Percentiles rank a stretch among this genome's conserved stretches.
phyloP scores from a whole-genome alignment of 2,329 filamentous ascomycete genomes.

The Ophiognomonia clavigignenti-juglandacearum region DNA sequence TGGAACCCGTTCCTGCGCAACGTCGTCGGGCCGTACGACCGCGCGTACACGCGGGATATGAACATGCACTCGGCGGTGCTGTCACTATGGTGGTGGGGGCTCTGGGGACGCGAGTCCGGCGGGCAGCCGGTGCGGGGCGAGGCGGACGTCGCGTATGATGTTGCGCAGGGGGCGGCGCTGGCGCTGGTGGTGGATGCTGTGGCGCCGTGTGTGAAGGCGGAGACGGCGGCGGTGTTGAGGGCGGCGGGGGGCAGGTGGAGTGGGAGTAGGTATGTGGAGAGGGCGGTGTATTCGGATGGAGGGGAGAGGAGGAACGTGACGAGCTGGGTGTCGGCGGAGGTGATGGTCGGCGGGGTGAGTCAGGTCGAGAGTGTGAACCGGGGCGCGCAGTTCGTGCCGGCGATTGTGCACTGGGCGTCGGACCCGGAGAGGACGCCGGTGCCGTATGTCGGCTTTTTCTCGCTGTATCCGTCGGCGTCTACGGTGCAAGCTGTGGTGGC shows the following conservation, averaged over 20 bases:
- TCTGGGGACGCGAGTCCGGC: conserved; percentile 34
- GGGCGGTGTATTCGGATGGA: conserved; percentile 28
- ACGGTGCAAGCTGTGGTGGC: conserved; percentile 36
- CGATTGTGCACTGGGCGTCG: conserved; percentile 40
- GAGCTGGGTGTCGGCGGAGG: conserved; percentile 35
- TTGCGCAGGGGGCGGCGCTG: conserved; percentile 34
- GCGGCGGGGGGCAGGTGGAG: conserved; percentile 28
- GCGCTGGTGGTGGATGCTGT: conserved; percentile 32
- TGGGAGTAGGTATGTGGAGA: conserved; percentile 30
- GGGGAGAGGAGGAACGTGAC: conserved; percentile 28
- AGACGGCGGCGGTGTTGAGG: conserved; percentile 24
- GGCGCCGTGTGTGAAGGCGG: conserved; percentile 22
- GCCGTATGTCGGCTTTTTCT: conserved; percentile 35
- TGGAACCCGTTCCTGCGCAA: conserved; percentile 32
- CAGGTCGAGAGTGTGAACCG: conserved; percentile 32
- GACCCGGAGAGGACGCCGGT: conserved; percentile 33
- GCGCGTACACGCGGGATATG: conserved; percentile 34
- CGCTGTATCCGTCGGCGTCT: conserved; percentile 36
- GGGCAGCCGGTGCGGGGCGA: conserved; percentile 33
- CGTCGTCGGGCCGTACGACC: conserved; percentile 31
- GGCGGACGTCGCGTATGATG: conserved; percentile 35
- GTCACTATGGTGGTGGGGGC: conserved; percentile 37
- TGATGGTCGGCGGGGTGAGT: conserved; percentile 37
- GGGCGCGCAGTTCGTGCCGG: conserved; percentile 37
- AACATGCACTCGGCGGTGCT: conserved; percentile 34